A percentile compares a stretch with the other conserved stretches of the same genome.
Evolutionary conservation across 2,329 filamentous ascomycete species (phyloP).

Genomic region (Acrocalymma vagum): DNA sequence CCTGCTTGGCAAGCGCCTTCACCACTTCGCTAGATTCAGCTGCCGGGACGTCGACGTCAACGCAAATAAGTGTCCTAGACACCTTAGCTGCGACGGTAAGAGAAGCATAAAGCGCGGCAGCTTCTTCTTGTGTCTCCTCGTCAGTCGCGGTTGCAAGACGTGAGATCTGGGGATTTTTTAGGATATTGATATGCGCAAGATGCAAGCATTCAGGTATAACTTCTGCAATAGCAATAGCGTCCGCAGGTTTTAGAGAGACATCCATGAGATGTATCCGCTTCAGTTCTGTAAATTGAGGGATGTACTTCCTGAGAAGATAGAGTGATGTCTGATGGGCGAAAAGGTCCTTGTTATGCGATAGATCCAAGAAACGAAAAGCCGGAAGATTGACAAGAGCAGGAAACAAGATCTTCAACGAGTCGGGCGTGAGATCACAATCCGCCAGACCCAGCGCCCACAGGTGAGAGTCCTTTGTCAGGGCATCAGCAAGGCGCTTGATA

Average conservation of each 20-base stretch:
- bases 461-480: slow-evolving; percentile 60
- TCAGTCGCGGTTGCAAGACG: slow-evolving; percentile 78
- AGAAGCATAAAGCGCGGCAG: slow-evolving; percentile 91
- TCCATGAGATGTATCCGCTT: slow-evolving; percentile 89
- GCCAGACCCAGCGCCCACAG: slow-evolving; percentile 87
- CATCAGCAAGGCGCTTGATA: slow-evolving; percentile 58
- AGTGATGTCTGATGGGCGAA: slow-evolving; percentile 82
- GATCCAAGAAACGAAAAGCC: slow-evolving; percentile 85
- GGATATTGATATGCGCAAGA: slow-evolving; percentile 85
- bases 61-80: slow-evolving; percentile 82
- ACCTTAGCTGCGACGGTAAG: slow-evolving; percentile 87
- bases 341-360: slow-evolving; percentile 87
- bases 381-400: slow-evolving; percentile 74
- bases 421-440: slow-evolving; percentile 80
- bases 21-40: slow-evolving; percentile 87
- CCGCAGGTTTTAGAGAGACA: slow-evolving; percentile 83
- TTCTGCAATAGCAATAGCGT: slow-evolving; percentile 90
- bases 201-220: slow-evolving; percentile 83
- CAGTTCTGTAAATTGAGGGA: slow-evolving; percentile 79
- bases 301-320: slow-evolving; percentile 78
- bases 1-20: slow-evolving; percentile 89
- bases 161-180: slow-evolving; percentile 79
- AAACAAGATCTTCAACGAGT: slow-evolving; percentile 76
- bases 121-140: slow-evolving; percentile 86
- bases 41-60: slow-evolving; percentile 90